Conservation (phyloP, 2,329 filamentous ascomycete species). For the Pseudocercospora musae region DNA sequence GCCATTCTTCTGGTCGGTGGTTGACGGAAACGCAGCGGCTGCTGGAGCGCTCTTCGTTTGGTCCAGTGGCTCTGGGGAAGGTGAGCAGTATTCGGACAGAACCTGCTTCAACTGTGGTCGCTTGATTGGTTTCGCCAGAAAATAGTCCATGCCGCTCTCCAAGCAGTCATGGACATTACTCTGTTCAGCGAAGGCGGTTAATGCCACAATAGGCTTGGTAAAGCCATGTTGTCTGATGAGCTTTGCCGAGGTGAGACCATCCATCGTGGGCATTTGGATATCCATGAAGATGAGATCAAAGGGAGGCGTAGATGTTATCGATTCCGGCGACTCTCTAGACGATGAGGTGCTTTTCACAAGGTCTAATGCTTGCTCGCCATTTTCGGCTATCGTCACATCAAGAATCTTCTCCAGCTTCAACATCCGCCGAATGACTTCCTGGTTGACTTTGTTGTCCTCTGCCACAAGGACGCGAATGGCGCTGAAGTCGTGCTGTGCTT, state of each 20-base stretch:
- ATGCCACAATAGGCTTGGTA: constrained; percentile 79
- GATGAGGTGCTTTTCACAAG: constrained; percentile 58
- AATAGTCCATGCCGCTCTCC: constrained; percentile 89
- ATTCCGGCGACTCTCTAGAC: constrained; percentile 32
- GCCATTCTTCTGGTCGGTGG: neutral
- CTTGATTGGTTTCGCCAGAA: constrained; percentile 71
- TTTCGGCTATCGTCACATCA: constrained; percentile 74
- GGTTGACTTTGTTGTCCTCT: constrained; percentile 68
- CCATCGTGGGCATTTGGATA: constrained; percentile 79
- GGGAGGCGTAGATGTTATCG: constrained; percentile 47
- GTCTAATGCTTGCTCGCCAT: constrained; percentile 72
- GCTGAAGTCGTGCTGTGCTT: constrained; percentile 52
- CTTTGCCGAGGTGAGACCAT: constrained; percentile 80
- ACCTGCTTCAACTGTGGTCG: constrained; percentile 84
- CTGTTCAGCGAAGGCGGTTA: constrained; percentile 88
- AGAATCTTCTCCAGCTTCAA: constrained; percentile 72
- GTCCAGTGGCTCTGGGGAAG: neutral
- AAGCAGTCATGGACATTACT: constrained; percentile 66
- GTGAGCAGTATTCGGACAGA: constrained; percentile 68
- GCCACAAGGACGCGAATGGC: constrained; percentile 82
- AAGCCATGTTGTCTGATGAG: constrained; percentile 85
- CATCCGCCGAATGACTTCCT: constrained; percentile 61
- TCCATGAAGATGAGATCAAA: constrained; percentile 97
- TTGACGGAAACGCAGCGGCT: neutral
- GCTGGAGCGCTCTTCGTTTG: neutral